Base-by-base conservation (phyloP, 768 basidiomycete species). In the Fomitopsis pulvina region DNA sequence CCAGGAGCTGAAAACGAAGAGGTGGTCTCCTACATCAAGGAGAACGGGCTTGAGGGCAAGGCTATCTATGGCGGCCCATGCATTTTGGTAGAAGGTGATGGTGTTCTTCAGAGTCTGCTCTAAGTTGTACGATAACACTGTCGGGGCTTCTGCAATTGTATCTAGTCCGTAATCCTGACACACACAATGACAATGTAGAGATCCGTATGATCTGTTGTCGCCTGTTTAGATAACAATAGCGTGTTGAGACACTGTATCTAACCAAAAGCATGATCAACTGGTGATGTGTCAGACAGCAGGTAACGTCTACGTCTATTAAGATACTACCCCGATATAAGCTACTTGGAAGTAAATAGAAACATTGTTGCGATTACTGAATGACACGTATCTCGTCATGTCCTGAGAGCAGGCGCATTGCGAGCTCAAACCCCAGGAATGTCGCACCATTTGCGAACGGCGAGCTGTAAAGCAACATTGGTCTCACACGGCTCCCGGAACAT, bases 401-500 rank as follows among this genome's bases (percentile, higher is more conserved):
- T 7, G 34, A 41, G 52, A 89, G 68, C 38, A 80, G 54, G 41
- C 92, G 78, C 68, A 81, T 92, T 39, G 90, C 91, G 70, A 97
- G 75, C 73, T 98, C 95, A 60, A 93, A 97, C 1, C 91, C 93
- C 50, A 95, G 79, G 77, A 97, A 98, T 0, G 95, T 98, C 1
- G 92, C 92, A 18, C 93, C 95, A 58, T 97, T 98, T 10, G 94
- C 94, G 60, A 96, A 95, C 0, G 93, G 94, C 2, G 91, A 93
- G 59, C 91, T 93, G 47, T 16, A 39, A 51, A n/a, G n/a, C 11
- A 21, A 14, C 18, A 39, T n/a, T n/a, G 21, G 20, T 28, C 38
- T 45, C 32, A 45, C 43, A 41, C 45, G 10, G 11, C n/a, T 34
- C 14, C 21, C n/a, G 16, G 21, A 25, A 14, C 34, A 22, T 21